Conservation (phyloP, 495 filamentous ascomycete species). For the Saxophila tyrrhenica region DNA sequence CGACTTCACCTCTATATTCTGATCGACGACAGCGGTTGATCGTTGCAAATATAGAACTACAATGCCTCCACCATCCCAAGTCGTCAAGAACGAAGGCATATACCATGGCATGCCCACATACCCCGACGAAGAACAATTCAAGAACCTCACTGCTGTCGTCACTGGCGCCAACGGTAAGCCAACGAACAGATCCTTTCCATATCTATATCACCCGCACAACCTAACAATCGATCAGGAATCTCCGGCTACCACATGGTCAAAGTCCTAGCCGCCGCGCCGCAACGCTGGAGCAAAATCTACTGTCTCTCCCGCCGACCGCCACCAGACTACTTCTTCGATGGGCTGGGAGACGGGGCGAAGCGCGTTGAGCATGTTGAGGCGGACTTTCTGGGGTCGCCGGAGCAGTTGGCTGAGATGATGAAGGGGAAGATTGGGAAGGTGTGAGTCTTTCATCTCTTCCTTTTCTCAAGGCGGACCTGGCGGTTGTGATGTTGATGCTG, state of each 20-base stretch:
- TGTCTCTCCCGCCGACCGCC: conserved; percentile 37
- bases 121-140: conserved; percentile 17
- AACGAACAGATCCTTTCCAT: neutral
- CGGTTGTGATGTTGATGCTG: too few relatives aligned
- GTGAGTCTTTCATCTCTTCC: neutral
- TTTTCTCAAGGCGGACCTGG: neutral
- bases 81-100: conserved; percentile 21
- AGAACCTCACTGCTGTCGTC: conserved; percentile 38
- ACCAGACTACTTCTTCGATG: conserved; percentile 1
- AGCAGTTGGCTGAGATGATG: conserved; percentile 29
- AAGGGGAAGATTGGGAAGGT: conserved; percentile 20
- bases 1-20: too few relatives aligned
- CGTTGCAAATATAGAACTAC: neutral
- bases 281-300: conserved; percentile 41
- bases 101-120: conserved; percentile 37
- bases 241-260: conserved; percentile 39
- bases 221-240: conserved; percentile 33
- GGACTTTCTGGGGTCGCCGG: conserved; percentile 29
- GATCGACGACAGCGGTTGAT: neutral
- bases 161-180: conserved; percentile 29
- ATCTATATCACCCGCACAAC: too few relatives aligned
- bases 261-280: conserved; percentile 31
- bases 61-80: neutral
- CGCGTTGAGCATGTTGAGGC: conserved; percentile 35
- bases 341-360: conserved; percentile 20